Base-by-base conservation (phyloP, 1,284 basidiomycete species). In the Heliocybe sulcata region DNA sequence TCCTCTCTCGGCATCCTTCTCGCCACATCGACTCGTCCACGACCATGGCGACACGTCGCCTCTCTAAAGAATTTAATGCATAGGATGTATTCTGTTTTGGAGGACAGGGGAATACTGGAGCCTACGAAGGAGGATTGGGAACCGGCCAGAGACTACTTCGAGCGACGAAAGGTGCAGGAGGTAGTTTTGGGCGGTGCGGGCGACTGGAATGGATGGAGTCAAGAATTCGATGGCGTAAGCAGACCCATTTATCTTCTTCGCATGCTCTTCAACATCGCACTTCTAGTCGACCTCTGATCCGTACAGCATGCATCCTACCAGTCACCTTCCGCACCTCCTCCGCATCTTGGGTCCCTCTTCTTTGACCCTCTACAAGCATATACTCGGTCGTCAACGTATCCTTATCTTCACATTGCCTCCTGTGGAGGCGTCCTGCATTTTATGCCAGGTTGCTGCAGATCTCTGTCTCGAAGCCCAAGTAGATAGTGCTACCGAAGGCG, bases 1-100 rank as follows among this genome's bases (percentile, higher is more conserved):
- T 85, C 85, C 1, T 88, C 89, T 1, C 71, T 91, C 0, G 89
- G 87, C n/a, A 77, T 92, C 35, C 72, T 91, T 0, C 75, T 91
- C 26, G 82, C 80, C 10, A 80, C 76, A 56, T 83, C 85, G 8
- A 61, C 70, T 1, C 75, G 85, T 55, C 78, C 87, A 27, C 75
- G 85, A 22, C 85, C 90, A 12, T 91, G 88, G 86, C 67, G 73
- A 51, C 89, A 91, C 63, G 75, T 84, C 2, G 66, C 75, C 0
- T 77, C 79, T 1, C 75, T 92, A 29, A 85, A 85, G 63, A 69
- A 75, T 0, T 74, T 90, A 26, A 73, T 82, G 12, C 72, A 72
- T 29, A 67, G 69, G 4, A 74, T 89, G n/a, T 83, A 87, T 62
- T 67, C 76, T 1, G 68, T 71, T 12, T 65, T 80, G 38, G 79